Percentiles rank a stretch among this genome's conserved stretches.
Conservation (phyloP, 257 asterid species). For the Cinchona pubescens region DNA sequence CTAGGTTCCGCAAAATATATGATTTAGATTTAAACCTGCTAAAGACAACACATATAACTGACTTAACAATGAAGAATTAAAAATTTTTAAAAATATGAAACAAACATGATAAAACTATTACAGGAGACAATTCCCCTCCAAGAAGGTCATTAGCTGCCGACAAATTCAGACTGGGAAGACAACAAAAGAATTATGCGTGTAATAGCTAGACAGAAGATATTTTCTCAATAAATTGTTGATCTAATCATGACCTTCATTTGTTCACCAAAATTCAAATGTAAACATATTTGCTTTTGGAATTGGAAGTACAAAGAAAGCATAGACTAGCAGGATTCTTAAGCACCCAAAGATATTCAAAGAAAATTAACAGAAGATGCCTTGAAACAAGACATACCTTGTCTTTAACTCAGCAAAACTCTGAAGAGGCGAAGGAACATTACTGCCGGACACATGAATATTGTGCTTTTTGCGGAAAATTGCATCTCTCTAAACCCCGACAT, state of each 20-base stretch:
- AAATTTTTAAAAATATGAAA: not conserved
- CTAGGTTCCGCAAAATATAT: slow-evolving; percentile 61
- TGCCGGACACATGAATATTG: slow-evolving; percentile 86
- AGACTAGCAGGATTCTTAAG: not conserved
- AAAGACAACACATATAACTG: slow-evolving; percentile 14
- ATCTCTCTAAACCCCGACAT: slow-evolving; percentile 54
- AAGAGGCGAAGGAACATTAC: slow-evolving; percentile 81
- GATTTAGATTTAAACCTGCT: slow-evolving; percentile 66
- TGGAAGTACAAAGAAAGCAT: no score
- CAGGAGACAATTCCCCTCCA: not conserved
- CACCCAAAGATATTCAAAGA: not conserved
- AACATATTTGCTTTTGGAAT: no score
- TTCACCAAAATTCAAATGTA: no score
- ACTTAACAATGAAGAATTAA: not conserved
- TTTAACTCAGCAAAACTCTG: slow-evolving; percentile 58
- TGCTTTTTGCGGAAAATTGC: slow-evolving; percentile 67
- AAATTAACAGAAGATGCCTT: not conserved
- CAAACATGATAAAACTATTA: not conserved
- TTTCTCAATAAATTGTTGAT: no score
- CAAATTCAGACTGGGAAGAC: no score
- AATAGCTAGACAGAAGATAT: no score
- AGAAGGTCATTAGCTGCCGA: not conserved
- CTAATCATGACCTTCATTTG: no score
- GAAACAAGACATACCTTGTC: slow-evolving; percentile 46
- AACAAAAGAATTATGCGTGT: no score